Conservation (phyloP, 208 protist species). For the Crithidia acanthocephali region DNA sequence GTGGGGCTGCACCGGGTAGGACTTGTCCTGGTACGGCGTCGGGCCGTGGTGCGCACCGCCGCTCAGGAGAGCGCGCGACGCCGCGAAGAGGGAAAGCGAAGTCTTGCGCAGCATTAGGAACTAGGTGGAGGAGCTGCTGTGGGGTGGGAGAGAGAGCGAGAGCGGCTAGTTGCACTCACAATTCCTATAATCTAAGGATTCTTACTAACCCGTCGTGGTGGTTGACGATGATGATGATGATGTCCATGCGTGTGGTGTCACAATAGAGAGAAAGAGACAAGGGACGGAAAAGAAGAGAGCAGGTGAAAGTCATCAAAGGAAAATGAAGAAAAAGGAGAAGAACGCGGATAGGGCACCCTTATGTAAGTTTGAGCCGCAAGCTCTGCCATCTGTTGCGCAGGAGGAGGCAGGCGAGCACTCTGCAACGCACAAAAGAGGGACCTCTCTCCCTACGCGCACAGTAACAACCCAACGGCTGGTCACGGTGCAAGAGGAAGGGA, state of each 20-base stretch:
- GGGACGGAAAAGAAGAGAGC: no score
- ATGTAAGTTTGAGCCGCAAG: no score
- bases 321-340: background rate
- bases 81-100: constrained; percentile 62
- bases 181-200: constrained; percentile 9
- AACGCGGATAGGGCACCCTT: constrained; percentile 6
- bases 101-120: constrained; percentile 78
- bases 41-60: constrained; percentile 59
- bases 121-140: constrained; percentile 2
- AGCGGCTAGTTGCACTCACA: constrained; percentile 28
- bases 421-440: no score
- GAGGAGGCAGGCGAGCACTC: no score
- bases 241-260: no score
- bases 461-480: no score
- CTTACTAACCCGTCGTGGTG: background rate
- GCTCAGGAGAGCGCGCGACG: constrained; percentile 64
- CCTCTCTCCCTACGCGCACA: no score
- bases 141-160: constrained; percentile 3
- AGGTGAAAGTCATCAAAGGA: background rate
- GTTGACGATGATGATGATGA: no score
- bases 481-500: no score
- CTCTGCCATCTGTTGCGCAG: no score
- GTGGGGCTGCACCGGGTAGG: constrained; percentile 86
- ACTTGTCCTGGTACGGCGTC: constrained; percentile 84
- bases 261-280: no score